Base-by-base conservation (phyloP, 2,329 filamentous ascomycete species). In the Microdochium paspali region DNA sequence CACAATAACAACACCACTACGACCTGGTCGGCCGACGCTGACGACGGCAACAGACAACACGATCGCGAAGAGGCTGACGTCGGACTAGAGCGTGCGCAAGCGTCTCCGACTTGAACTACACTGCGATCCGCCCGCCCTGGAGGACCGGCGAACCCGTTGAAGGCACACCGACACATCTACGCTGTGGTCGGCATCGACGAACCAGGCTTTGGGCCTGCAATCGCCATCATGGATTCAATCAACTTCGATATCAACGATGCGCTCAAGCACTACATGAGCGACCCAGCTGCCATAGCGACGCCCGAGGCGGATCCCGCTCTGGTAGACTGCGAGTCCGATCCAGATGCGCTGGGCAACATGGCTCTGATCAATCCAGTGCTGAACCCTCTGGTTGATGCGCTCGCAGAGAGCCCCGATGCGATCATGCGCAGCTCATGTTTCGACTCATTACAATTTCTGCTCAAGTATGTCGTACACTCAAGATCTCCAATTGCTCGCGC, bases 171-270 rank as follows among this genome's bases (percentile, higher is more conserved):
- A 7, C 35, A 21, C 35, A 40, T 18, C 18, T 10, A 3, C 35
- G 18, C 35, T 35, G 3, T 5, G 23, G 15, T 20, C 12, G 18
- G 12, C 18, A 21, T 5, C 35, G 18, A 7, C 18, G 15, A 20
- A 5, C 18, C 15, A 40, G 35, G 35, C 35, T 10, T 20, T 21
- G 15, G 23, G 35, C 35, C 35, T 40, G 18, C 35, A 21, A 21
- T 20, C 15, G 12, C 23, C 42, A 66, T 54, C 64, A 85, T 85
- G 82, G 85, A 74, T 61, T 86, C 86, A 72, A 79, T 90, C 64
- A 79, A 84, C 61, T 98, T 98, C 71, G 88, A 97, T 66, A 88
- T 98, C 68, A 95, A 96, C 66, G 86, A 95, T 72, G 89, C 90
- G 55, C 85, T 97, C 66, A 96, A 95, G 75, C 80, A 88, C 65